A percentile compares a stretch with the other conserved stretches of the same genome.
Evolutionary conservation across 768 basidiomycete species (phyloP).

Genomic region (Cubamyces sp.): DNA sequence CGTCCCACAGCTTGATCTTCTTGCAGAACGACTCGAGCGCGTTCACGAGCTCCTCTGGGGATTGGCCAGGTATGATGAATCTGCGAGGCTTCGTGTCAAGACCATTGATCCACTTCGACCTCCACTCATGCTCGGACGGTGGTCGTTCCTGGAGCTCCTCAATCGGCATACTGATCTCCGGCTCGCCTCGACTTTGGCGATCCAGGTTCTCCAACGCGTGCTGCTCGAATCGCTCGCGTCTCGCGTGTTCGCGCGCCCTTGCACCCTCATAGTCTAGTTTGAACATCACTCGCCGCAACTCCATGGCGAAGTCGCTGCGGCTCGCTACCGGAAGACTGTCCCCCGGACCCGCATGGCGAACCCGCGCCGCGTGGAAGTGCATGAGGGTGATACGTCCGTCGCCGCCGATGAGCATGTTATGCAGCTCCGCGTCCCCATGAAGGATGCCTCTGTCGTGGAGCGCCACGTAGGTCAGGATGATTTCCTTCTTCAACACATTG

Average conservation of each 20-base stretch:
- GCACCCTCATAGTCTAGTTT: constrained; percentile 51
- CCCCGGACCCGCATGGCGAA: constrained; percentile 34
- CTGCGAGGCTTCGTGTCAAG: constrained; percentile 39
- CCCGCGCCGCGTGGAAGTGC: constrained; percentile 53
- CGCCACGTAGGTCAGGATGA: constrained; percentile 53
- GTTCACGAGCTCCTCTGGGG: constrained; percentile 13
- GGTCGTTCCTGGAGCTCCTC: constrained; percentile 40
- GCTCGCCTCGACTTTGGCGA: constrained; percentile 19
- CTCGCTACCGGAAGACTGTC: constrained; percentile 43
- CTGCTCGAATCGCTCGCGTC: constrained; percentile 34
- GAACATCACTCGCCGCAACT: constrained; percentile 60
- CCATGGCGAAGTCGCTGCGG: constrained; percentile 47
- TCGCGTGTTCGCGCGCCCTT: constrained; percentile 40
- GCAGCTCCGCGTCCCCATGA: constrained; percentile 36
- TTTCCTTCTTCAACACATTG: constrained; percentile 51
- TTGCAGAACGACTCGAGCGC: constrained; percentile 1
- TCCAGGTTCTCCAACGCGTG: constrained; percentile 34
- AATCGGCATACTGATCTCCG: constrained; percentile 1
- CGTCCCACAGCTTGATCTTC: not conserved
- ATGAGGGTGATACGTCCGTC: constrained; percentile 50
- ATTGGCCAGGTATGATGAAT: constrained; percentile 44
- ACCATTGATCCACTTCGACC: constrained; percentile 40
- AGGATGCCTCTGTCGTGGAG: constrained; percentile 42
- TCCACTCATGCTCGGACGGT: constrained; percentile 38
- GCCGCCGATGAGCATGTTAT: constrained; percentile 30